Base-by-base conservation (phyloP, 2,329 filamentous ascomycete species). In the Zasmidium cellare region DNA sequence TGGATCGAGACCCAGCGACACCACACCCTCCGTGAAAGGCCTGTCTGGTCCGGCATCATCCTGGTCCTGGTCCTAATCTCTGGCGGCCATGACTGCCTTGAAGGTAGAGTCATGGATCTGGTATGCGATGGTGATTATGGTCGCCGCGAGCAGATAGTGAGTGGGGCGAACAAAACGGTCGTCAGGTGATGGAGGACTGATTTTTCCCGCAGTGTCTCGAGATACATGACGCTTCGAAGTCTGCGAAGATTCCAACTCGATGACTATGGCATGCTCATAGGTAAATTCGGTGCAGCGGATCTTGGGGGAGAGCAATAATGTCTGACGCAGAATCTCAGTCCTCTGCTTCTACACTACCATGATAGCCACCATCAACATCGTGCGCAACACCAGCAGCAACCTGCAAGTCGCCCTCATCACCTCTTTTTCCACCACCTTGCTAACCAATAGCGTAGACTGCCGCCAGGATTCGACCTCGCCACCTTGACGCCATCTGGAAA, bases 251-350 rank as follows among this genome's bases (percentile, higher is more conserved):
- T 84, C n/a, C 80, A 82, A 64, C 65, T 79, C 23, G 84, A 86
- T 63, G 84, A 87, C 66, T 84, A 79, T 65, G 72, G 83, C 22
- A 86, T 86, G 82, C 45, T 80, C 9, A 73, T 84, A 55, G 35
- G 35, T 41, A 41, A 16, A 16, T 9, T 41, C 35, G 11, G 6
- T 41, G 3, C 35, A 14, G n/a, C 35, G n/a, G 16, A 5, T 41
- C n/a, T 3, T 41, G 11, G 35, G n/a, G 16, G 5, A 41, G 11
- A n/a, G 3, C 35, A 18, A 41, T 11, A 41, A n/a, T n/a, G n/a
- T 41, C 35, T 41, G 35, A 41, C 35, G 11, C 16, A 5, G 11
- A 3, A 16, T 18, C 12, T n/a, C 35, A 41, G 77, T 80, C 7
- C 72, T 80, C 60, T 73, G 72, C 12, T 73, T 73, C 49, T 81